Evolutionary conservation across 2,329 filamentous ascomycete species (phyloP), one percentile per base, ranked within the genome.

Genomic region (Leptographium wingfieldii): DNA sequence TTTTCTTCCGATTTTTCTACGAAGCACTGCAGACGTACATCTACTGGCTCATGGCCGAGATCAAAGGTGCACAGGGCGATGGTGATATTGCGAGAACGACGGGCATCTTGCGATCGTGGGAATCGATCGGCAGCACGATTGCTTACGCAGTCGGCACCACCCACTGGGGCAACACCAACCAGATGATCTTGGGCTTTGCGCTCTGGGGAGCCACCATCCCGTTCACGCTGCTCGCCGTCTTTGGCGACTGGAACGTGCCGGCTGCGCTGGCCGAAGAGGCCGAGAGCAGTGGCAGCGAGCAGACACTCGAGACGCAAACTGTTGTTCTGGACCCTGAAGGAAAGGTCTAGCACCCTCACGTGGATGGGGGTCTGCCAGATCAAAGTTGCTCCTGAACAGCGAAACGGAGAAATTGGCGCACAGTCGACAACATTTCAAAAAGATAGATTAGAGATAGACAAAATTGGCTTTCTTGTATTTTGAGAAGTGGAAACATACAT

Each of bases 11-110:
- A 9, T 35, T 35, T 5, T 35, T 35, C 33, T 35, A 35, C 33
- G 33, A 35, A 9, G 33, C 33, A 9, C 33, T 35, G 33, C 33
- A 35, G 33, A 35, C 56, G 27, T 58, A 58, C 56, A 52, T 58
- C 31, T 58, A 52, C 46, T 58, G 56, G 56, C 46, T 58, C 5
- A 58, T 58, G 56, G 56, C 56, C n/a, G 56, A 58, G n/a, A 52
- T 58, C 46, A 58, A 40, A 33, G 56, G 56, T n/a, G 56, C 56
- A 9, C 56, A 58, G 46, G 46, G 48, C 2, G 56, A 58, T 25
- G 56, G 56, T n/a, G 48, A 52, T 46, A 58, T 58, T 52, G 27
- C 56, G n/a, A 27, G 56, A 7, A 58, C 56, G 29, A 52, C 56
- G 48, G 56, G 46, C 19, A 58, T 58, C 25, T 31, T 58, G 48